These are phyloP conservation scores for Metschnikowia arizonensis DNA, from an alignment of 805 yeast genomes.

Conservation along the genomic window DNA sequence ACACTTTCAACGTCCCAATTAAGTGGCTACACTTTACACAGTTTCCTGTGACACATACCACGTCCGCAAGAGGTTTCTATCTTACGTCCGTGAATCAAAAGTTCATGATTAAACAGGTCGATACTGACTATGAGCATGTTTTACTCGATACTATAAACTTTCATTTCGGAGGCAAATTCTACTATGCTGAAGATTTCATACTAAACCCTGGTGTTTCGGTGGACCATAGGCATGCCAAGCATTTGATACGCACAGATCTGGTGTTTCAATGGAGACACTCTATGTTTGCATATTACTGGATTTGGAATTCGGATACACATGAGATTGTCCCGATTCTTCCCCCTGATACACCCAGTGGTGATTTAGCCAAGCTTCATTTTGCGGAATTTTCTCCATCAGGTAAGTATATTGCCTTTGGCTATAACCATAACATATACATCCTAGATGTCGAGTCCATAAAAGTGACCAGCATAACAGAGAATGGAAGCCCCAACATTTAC, in stretches of 20 bases:
- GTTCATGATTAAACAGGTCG: slow-evolving; percentile 24
- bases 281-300: slow-evolving; percentile 36
- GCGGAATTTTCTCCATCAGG: slow-evolving; percentile 62
- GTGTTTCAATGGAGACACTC: slow-evolving; percentile 43
- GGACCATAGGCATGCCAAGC: slow-evolving; percentile 40
- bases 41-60: slow-evolving; percentile 23
- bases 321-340: slow-evolving; percentile 35
- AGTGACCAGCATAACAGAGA: slow-evolving; percentile 39
- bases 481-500: slow-evolving; percentile 49
- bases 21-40: slow-evolving; percentile 31
- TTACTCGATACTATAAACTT: slow-evolving; percentile 35
- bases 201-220: slow-evolving; percentile 42
- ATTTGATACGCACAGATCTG: slow-evolving; percentile 52
- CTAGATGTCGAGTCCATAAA: slow-evolving; percentile 30
- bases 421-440: slow-evolving; percentile 51
- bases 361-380: slow-evolving; percentile 25
- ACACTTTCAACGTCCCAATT: slow-evolving; percentile 10
- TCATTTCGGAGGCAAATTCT: slow-evolving; percentile 37
- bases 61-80: slow-evolving; percentile 28
- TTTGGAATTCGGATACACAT: slow-evolving; percentile 25
- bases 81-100: slow-evolving; percentile 16
- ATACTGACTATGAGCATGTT: slow-evolving; percentile 24
- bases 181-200: slow-evolving; percentile 26
- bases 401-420: slow-evolving; percentile 52
- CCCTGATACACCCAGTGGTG: slow-evolving; percentile 9